Conservation (phyloP, 371 early-diverging fungal genomes). For the Choanephora cucurbitarum region DNA sequence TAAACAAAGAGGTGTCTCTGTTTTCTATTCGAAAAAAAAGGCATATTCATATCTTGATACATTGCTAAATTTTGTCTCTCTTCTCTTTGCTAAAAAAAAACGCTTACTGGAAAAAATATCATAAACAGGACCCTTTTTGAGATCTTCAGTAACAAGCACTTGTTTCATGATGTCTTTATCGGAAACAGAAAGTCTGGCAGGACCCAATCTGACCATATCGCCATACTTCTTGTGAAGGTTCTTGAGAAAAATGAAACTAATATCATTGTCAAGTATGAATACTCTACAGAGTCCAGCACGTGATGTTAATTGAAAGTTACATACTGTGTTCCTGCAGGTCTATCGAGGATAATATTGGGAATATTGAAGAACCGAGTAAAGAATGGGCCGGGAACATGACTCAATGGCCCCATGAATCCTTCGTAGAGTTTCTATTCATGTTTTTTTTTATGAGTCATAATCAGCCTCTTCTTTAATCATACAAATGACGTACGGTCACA, state of each 20-base stretch:
- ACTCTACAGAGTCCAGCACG: too few relatives aligned
- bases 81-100: too few relatives aligned
- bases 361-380: conserved; percentile 17
- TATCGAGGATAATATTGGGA: conserved; percentile 16
- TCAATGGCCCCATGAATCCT: conserved; percentile 35
- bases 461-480: too few relatives aligned
- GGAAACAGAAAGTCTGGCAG: conserved; percentile 6
- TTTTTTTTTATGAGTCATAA: too few relatives aligned
- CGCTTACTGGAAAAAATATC: conserved; percentile 17
- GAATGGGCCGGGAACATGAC: conserved; percentile 36
- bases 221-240: conserved; percentile 17
- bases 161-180: conserved; percentile 28
- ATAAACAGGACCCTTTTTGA: conserved; percentile 20
- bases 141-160: conserved; percentile 17
- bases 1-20: conserved; percentile 24
- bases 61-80: too few relatives aligned
- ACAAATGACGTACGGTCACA: conserved; percentile 8
- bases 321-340: conserved; percentile 31
- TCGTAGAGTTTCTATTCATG: conserved; percentile 40
- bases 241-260: too few relatives aligned
- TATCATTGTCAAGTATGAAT: too few relatives aligned
- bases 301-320: background rate
- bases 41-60: too few relatives aligned
- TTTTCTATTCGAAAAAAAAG: conserved; percentile 7
- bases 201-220: conserved; percentile 24